Base-by-base conservation (phyloP, 2,329 filamentous ascomycete genomes). In the Trichoderma asperellum region DNA sequence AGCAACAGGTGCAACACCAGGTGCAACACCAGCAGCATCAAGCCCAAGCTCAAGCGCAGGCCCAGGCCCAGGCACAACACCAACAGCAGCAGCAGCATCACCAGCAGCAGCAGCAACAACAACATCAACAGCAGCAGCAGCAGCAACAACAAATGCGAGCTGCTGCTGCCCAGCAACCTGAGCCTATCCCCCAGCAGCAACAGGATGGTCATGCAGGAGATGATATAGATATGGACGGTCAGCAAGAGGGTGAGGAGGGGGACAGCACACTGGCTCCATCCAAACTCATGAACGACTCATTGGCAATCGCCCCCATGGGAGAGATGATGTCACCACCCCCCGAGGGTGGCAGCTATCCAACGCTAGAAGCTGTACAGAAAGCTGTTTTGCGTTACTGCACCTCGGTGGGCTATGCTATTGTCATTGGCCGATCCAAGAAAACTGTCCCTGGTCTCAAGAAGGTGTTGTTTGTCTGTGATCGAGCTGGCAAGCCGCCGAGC, bases 391-490 rank as follows among this genome's bases (percentile, higher is more conserved):
- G 83, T n/a, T 90, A 90, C 75, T 90, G 88, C 74, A 89, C 88
- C 0, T 89, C 88, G 18, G 88, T 90, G 55, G 88, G 88, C 58
- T 91, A 90, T 76, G 88, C 88, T 8, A 89, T 90, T 63, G 88
- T 91, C 70, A 91, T 91, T 76, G 88, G 88, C 2, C 83, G 88
- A 43, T 90, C 88, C 0, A 91, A 91, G 76, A 90, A 90, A 80
- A 89, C 87, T 1, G 88, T 90, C 1, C 86, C 88, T 7, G 88
- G 88, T 0, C 74, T 91, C 71, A 91, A 90, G 75, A 91, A 91
- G 77, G 88, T 91, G 16, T 81, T 91, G 12, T 88, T 91, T 71
- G 88, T 90, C 21, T 91, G 88, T 74, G 88, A 91, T 74, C 84
- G 88, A 68, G 88, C 88, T 4, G 88, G 88, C 53, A 89, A 89